Evolutionary conservation across 2,329 filamentous ascomycete species (phyloP).

Genomic region (Botrytis galanthina): DNA sequence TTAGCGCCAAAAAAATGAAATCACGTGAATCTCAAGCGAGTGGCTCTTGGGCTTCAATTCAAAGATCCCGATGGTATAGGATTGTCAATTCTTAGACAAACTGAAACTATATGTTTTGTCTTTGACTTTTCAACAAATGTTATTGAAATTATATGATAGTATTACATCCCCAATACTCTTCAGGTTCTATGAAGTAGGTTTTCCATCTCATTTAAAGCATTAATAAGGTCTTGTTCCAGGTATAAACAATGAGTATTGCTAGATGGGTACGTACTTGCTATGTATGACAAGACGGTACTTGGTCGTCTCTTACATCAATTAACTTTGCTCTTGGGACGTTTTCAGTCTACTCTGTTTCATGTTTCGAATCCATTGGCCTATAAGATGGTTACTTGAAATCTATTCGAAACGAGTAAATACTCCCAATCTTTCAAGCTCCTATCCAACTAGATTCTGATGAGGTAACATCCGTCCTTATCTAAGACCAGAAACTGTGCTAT

Average conservation of each 20-base stretch:
- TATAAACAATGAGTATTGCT: neutral
- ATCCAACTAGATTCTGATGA: neutral
- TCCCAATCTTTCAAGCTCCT: neutral
- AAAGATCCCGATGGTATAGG: neutral
- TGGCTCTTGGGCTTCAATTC: neutral
- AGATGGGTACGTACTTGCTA: neutral
- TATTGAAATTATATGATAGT: neutral
- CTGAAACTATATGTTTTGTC: neutral
- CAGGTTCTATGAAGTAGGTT: neutral
- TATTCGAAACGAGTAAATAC: neutral
- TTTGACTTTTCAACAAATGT: neutral
- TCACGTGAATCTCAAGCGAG: slow-evolving; percentile 13
- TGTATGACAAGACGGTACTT: neutral
- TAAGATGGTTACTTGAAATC: neutral
- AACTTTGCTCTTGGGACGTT: neutral
- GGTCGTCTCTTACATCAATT: neutral
- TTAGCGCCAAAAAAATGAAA: neutral
- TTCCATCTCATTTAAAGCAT: neutral
- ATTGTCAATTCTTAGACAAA: neutral
- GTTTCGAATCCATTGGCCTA: neutral
- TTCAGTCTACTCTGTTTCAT: neutral
- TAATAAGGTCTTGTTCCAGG: neutral
- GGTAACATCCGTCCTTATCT: slow-evolving; percentile 1
- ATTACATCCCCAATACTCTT: neutral
- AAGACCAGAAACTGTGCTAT: neutral